These are phyloP conservation scores for Fusarium denticulatum DNA, from an alignment of 2,329 filamentous ascomycete species.

Conservation along the genomic window DNA sequence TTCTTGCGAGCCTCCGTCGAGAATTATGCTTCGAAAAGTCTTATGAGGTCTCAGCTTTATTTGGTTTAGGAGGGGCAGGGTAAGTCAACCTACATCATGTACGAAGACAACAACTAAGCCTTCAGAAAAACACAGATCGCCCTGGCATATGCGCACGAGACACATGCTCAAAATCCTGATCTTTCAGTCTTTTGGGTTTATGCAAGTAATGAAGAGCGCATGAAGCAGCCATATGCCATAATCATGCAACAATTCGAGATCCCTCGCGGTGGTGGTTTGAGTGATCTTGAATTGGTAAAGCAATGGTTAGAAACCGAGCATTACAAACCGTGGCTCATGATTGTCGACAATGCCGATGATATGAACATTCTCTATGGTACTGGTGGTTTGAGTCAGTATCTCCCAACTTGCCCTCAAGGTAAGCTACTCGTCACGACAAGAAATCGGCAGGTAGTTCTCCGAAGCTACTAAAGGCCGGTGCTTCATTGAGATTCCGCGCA, in stretches of 20 bases:
- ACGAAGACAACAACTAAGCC: not conserved
- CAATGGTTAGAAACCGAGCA: not conserved
- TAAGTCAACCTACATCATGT: not conserved
- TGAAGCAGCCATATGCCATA: not conserved
- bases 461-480: not conserved
- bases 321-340: not conserved
- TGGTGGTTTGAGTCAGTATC: not conserved
- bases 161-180: rapidly evolving
- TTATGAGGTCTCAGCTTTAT: not conserved
- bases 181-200: not conserved
- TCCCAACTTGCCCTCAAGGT: not conserved
- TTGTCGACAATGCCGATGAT: not conserved
- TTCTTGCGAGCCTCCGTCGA: not conserved
- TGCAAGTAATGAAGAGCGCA: not conserved
- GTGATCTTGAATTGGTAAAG: not conserved
- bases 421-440: not conserved
- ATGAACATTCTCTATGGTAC: not conserved
- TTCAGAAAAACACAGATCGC: not conserved
- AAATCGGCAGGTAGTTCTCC: not conserved
- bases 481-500: not conserved
- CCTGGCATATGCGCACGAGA: not conserved
- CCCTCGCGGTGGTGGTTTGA: not conserved
- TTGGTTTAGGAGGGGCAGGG: not conserved
- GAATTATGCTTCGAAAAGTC: not conserved
- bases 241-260: not conserved